Base-by-base conservation (phyloP, 768 basidiomycete species). In the Symmetrospora coprosmae region DNA sequence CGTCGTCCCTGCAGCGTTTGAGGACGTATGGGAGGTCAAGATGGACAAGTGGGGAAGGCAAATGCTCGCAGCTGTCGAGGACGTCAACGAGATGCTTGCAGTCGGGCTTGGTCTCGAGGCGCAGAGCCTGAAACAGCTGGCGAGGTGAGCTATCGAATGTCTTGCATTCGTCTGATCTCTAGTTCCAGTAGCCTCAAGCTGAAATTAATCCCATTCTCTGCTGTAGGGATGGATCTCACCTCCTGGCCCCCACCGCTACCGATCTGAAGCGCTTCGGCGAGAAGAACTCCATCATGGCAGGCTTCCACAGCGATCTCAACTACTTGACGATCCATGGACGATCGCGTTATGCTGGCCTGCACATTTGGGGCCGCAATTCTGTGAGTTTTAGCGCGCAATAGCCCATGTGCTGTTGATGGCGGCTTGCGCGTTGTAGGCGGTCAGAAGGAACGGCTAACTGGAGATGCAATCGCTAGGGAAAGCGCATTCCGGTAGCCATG, bases 311-410 rank as follows among this genome's bases (percentile, higher is more conserved):
- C 11, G 65, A 96, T 71, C 80, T 96, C 59, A 94, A 94, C 69
- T 91, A 89, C 69, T 75, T 94, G 38, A 88, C 86, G n/a, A 88
- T 88, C 40, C 84, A 88, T 63, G 87, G 87, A 40, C 83, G 85
- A 30, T 87, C 83, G 5, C 79, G 85, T 61, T 89, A 84, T 72
- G 86, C 88, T 0, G 88, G 87, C 27, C 77, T 94, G 23, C 80
- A 94, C 71, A 86, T 96, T 51, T 94, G 91, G 91, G 91, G 88
- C 14, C 79, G 91, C 35, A 94, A 96, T 69, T 83, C 84, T 0
- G n/a, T n/a, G n/a, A n/a, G n/a, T n/a, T n/a, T n/a, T n/a, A n/a
- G n/a, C n/a, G n/a, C n/a, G n/a, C n/a, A n/a, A n/a, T n/a, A n/a
- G n/a, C n/a, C n/a, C n/a, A n/a, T n/a, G n/a, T n/a, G n/a, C n/a